Evolutionary conservation across 2,329 filamentous ascomycete genomes (phyloP).

Genomic region (Fusarium camptoceras): DNA sequence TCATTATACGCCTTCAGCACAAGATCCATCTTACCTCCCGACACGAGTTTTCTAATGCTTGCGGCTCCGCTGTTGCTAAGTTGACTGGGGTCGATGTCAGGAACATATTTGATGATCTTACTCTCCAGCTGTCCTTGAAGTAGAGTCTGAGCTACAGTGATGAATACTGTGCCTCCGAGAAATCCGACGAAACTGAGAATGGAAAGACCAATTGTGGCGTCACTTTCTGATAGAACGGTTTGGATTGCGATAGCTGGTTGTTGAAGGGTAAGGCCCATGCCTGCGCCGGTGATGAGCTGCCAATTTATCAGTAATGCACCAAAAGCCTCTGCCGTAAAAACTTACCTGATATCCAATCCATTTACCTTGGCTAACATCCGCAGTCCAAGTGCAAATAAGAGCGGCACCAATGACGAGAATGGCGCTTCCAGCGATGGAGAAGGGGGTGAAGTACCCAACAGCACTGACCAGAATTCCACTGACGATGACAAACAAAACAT

Average conservation of each 20-base stretch:
- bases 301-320: background rate
- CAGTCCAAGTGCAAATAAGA: slow-evolving; percentile 18
- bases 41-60: background rate
- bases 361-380: background rate
- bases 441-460: slow-evolving; percentile 17
- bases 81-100: background rate
- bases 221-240: slow-evolving; percentile 12
- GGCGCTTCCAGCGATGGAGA: slow-evolving; percentile 7
- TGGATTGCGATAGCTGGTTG: slow-evolving; percentile 22
- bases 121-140: slow-evolving; percentile 8
- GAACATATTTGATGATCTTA: background rate
- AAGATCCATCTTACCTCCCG: background rate
- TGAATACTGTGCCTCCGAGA: slow-evolving; percentile 18
- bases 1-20: slow-evolving; percentile 19
- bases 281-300: slow-evolving; percentile 15
- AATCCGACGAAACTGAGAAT: slow-evolving; percentile 16
- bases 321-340: rapidly evolving
- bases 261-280: slow-evolving; percentile 11
- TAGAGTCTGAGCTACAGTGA: slow-evolving; percentile 21
- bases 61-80: slow-evolving; percentile 18
- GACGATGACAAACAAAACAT: slow-evolving; percentile 12
- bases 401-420: slow-evolving; percentile 4
- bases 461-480: slow-evolving; percentile 14
- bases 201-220: slow-evolving; percentile 11
- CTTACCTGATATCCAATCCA: slow-evolving; percentile 29